phyloP scores from a whole-genome alignment of 305 asterid genomes.

The Solanum aculeatissimum region DNA sequence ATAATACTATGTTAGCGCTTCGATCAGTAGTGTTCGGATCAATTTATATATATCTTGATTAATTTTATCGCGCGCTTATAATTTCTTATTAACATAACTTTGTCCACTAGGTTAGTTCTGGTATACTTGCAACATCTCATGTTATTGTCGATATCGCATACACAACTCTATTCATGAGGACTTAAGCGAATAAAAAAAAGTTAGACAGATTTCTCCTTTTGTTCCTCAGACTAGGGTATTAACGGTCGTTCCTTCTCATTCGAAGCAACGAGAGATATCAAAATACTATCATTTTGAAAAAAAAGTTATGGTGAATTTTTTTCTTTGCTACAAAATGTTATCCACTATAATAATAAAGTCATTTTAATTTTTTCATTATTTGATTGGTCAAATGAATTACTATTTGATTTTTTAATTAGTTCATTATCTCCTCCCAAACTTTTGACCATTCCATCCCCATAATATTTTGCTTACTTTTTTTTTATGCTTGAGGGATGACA shows the following conservation, averaged over 20 bases:
- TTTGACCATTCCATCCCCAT: neutral
- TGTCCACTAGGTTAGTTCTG: accelerated
- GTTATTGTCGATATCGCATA: accelerated
- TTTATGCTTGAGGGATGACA: too few species aligned
- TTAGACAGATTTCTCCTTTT: too few species aligned
- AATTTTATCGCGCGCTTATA: accelerated
- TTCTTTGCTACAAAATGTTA: too few species aligned
- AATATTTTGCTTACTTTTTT: neutral
- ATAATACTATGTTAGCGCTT: neutral
- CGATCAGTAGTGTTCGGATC: neutral
- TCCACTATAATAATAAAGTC: neutral
- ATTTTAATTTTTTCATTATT: too few species aligned
- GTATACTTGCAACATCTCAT: neutral
- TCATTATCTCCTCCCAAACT: neutral
- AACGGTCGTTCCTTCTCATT: too few species aligned
- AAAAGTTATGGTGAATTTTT: too few species aligned
- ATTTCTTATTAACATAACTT: accelerated
- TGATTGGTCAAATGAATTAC: neutral
- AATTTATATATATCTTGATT: neutral
- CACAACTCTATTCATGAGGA: neutral
- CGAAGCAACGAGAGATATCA: too few species aligned
- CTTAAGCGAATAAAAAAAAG: neutral
- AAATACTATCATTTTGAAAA: too few species aligned
- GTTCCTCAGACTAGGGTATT: too few species aligned
- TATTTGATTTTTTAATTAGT: neutral